These are phyloP conservation scores for Pseudogymnoascus sp. DNA, from an alignment of 2,329 filamentous ascomycete species.

Conservation along the genomic window DNA sequence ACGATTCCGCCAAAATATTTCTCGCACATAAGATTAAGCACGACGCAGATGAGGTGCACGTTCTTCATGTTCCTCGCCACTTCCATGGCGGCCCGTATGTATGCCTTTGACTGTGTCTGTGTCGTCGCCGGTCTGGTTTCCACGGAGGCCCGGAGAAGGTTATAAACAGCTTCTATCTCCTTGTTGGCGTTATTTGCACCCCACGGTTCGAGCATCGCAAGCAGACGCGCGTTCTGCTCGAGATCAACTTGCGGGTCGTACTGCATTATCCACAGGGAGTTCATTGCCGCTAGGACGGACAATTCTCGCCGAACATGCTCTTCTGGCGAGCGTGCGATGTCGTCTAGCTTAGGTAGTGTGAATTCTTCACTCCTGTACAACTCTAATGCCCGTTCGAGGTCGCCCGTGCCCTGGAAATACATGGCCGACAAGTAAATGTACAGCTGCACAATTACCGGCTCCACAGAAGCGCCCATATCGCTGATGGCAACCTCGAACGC, in stretches of 20 bases:
- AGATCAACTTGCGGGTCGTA: slow-evolving; percentile 53
- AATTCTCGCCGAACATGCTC: slow-evolving; percentile 56
- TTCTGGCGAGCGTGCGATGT: slow-evolving; percentile 34
- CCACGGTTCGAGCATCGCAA: slow-evolving; percentile 60
- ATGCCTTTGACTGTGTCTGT: slow-evolving; percentile 71
- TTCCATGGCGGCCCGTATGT: slow-evolving; percentile 66
- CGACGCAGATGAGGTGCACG: slow-evolving; percentile 73
- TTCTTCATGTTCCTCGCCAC: slow-evolving; percentile 66
- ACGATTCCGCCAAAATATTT: slow-evolving; percentile 52
- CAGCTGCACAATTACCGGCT: slow-evolving; percentile 24
- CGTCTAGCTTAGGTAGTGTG: slow-evolving; percentile 38
- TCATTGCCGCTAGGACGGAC: slow-evolving; percentile 60
- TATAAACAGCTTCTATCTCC: slow-evolving; percentile 72
- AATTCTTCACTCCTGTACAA: slow-evolving; percentile 61
- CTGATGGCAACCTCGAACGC: slow-evolving; percentile 21
- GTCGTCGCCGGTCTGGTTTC: slow-evolving; percentile 55
- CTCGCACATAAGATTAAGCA: slow-evolving; percentile 77
- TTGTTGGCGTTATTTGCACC: slow-evolving; percentile 65
- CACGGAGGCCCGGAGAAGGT: slow-evolving; percentile 66
- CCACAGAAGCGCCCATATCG: slow-evolving; percentile 22
- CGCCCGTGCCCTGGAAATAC: slow-evolving; percentile 70
- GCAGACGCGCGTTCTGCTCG: slow-evolving; percentile 50
- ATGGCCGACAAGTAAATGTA: slow-evolving; percentile 63
- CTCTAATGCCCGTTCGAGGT: slow-evolving; percentile 60
- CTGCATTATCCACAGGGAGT: slow-evolving; percentile 67